phyloP scores from a whole-genome alignment of 2,329 filamentous ascomycete species.

The Cyclaneusma minus region DNA sequence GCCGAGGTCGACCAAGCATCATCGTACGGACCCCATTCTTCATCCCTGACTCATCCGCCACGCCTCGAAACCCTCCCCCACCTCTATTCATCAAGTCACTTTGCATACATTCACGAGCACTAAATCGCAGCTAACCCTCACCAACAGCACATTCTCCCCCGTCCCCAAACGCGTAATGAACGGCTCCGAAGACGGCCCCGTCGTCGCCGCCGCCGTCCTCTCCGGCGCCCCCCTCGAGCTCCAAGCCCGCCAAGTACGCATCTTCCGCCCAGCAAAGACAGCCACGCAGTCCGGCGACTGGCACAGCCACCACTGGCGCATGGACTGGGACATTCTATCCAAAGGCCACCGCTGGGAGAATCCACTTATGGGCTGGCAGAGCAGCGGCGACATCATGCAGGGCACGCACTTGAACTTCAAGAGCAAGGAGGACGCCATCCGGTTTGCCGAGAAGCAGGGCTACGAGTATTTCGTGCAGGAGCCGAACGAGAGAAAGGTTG shows the following conservation, averaged over 20 bases:
- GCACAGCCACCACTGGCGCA: slow-evolving; percentile 75
- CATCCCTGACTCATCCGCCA: no score
- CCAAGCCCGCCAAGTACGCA: slow-evolving; percentile 85
- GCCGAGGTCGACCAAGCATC: slow-evolving; percentile 75
- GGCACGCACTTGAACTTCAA: slow-evolving; percentile 84
- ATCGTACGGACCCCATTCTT: no score
- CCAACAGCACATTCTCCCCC: slow-evolving; percentile 68
- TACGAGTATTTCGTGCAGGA: slow-evolving; percentile 99
- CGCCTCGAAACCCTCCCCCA: slow-evolving; percentile 30
- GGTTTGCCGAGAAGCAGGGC: slow-evolving; percentile 94
- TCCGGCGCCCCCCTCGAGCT: slow-evolving; percentile 90
- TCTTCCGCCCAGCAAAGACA: slow-evolving; percentile 84
- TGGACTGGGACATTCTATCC: slow-evolving; percentile 92
- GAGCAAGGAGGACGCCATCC: slow-evolving; percentile 84
- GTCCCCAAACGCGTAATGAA: slow-evolving; percentile 82
- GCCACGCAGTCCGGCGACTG: slow-evolving; percentile 89
- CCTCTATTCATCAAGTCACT: slow-evolving; percentile 16
- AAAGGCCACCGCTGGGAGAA: slow-evolving; percentile 99
- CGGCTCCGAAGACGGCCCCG: slow-evolving; percentile 65
- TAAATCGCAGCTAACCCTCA: slow-evolving; percentile 15
- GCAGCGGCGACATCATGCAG: slow-evolving; percentile 87
- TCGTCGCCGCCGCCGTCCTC: slow-evolving; percentile 67
- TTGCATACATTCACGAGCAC: not conserved
- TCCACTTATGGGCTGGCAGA: slow-evolving; percentile 96
- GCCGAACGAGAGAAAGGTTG: slow-evolving; percentile 73